Evolutionary conservation across 805 yeast genomes (phyloP).

Genomic region (Candida quercuum): DNA sequence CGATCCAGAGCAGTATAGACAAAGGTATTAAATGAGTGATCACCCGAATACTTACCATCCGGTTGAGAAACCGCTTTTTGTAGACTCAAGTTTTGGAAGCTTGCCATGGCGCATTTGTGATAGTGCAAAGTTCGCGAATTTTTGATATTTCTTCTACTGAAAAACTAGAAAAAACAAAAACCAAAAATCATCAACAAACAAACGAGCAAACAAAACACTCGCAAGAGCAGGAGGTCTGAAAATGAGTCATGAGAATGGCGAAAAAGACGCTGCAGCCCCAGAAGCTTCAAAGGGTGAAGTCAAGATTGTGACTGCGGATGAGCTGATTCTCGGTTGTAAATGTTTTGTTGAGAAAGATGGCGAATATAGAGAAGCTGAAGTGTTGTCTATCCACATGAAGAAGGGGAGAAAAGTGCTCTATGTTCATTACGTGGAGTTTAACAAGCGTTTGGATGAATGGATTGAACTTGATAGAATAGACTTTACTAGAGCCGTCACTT

Average conservation of each 20-base stretch:
- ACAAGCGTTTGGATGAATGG: constrained; percentile 98
- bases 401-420: constrained; percentile 79
- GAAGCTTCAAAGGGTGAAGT: constrained; percentile 16
- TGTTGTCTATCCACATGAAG: constrained; percentile 67
- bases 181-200: no score
- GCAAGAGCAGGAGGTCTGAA: no score
- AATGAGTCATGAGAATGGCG: constrained; percentile 1
- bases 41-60: no score
- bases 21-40: constrained; percentile 14
- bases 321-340: constrained; percentile 71
- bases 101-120: no score
- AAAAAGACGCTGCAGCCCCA: constrained; percentile 19
- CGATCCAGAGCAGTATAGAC: constrained; percentile 16
- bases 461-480: constrained; percentile 68
- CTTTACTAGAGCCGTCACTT: constrained; percentile 58
- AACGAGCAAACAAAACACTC: no score
- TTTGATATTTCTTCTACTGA: no score
- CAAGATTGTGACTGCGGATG: constrained; percentile 34
- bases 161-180: no score
- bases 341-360: constrained; percentile 79
- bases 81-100: no score
- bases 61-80: no score
- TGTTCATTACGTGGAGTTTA: constrained; percentile 91
- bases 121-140: no score
- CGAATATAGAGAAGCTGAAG: constrained; percentile 77